A percentile compares a stretch with the other conserved stretches of the same genome.
Evolutionary conservation across 108 stramenopile species (phyloP).

Genomic region (Heterococcus sp.): DNA sequence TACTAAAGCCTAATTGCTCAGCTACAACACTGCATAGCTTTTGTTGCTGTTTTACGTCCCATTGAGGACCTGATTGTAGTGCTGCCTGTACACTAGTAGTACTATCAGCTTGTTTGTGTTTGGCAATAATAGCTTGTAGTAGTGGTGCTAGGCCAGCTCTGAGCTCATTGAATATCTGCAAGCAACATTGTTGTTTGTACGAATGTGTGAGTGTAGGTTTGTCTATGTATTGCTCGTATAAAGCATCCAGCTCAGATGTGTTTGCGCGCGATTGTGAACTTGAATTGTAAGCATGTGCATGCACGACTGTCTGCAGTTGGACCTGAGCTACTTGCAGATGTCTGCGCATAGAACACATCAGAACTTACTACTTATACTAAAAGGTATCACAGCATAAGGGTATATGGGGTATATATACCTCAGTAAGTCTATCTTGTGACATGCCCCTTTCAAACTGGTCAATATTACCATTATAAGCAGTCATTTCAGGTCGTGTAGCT

Average conservation of each 20-base stretch:
- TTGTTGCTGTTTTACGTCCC: slow-evolving; percentile 21
- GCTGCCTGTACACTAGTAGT: slow-evolving; percentile 1
- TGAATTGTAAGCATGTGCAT: no score
- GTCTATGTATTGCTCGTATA: no score
- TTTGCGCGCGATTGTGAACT: no score
- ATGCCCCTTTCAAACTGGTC: slow-evolving; percentile 79
- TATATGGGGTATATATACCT: no score
- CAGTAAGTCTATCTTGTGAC: slow-evolving; percentile 63
- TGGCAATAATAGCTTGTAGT: slow-evolving; percentile 59
- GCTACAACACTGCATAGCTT: slow-evolving; percentile 63
- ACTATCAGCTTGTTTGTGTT: slow-evolving; percentile 29
- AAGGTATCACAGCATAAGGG: no score
- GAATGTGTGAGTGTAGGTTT: no score
- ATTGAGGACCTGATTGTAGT: neutral
- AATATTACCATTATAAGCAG: slow-evolving; percentile 66
- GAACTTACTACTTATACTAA: no score
- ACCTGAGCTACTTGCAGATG: no score
- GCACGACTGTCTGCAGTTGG: no score
- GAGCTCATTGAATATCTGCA: slow-evolving; percentile 63
- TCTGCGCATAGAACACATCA: no score
- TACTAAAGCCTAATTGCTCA: slow-evolving; percentile 69
- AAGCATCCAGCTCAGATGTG: no score
- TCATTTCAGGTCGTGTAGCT: slow-evolving; percentile 35
- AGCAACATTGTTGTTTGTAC: no score
- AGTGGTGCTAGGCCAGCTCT: slow-evolving; percentile 69